Base-by-base conservation (phyloP, 768 basidiomycete genomes). In the Lentinula sp. region DNA sequence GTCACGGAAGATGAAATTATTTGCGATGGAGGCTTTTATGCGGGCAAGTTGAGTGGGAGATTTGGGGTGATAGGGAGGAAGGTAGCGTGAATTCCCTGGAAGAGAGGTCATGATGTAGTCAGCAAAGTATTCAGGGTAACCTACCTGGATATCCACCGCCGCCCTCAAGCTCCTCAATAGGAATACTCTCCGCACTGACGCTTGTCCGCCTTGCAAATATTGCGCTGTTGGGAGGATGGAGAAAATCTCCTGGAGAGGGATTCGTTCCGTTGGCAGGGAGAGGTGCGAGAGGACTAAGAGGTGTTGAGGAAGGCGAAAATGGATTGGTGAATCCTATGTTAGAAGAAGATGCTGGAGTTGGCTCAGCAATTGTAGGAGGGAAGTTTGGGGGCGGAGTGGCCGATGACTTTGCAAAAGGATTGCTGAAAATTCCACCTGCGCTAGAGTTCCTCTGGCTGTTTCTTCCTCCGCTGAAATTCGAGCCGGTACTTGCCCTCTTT, bases 151-250 rank as follows among this genome's bases (percentile, higher is more conserved):
- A 43, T n/a, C 42, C 42, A 43, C 42, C 13, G 13, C 42, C 42
- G 79, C 70, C 62, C 77, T 77, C 69, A 84, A 54, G 37, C 3
- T 56, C 83, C 70, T 91, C 84, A 58, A 97, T 84, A n/a, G 85
- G 84, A 70, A 98, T 93, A 3, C 95, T 93, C 73, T 99, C 97
- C 4, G 97, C 97, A 59, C 91, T 94, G 61, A 99, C 94, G 40
- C 95, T 98, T 2, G 92, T 91, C 46, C 97, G 87, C 40, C 97
- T 86, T 34, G 93, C 93, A 70, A 98, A 83, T 70, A 86, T 91
- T 67, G 86, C 89, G 72, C 88, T 82, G 5, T 82, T 83, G 21
- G 88, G 87, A 0, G 88, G 82, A 46, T 86, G 84, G n/a, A 93
- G 79, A 66, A 83, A 89, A 68, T 91, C 87, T 18, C 80, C 82